phyloP scores from a whole-genome alignment of 2,329 filamentous ascomycete species.

The Mycosphaerella sp. region DNA sequence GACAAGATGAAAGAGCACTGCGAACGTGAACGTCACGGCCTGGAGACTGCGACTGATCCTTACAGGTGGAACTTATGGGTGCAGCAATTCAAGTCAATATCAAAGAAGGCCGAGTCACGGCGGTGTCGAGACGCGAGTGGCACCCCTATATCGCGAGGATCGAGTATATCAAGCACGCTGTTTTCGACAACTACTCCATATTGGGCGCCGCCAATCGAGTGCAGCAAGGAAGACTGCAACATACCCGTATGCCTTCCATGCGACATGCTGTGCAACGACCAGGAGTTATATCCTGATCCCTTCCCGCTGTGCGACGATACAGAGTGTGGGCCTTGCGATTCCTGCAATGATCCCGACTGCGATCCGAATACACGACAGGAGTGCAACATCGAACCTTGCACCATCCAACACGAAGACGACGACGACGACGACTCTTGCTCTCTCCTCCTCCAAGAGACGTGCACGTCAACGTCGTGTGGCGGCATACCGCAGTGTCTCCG shows the following conservation, averaged over 20 bases:
- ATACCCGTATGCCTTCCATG: conserved; percentile 24
- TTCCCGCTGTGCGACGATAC: conserved; percentile 17
- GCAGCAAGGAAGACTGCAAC: conserved; percentile 23
- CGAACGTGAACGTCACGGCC: conserved; percentile 22
- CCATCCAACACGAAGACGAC: conserved; percentile 1
- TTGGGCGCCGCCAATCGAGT: conserved; percentile 17
- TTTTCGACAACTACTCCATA: conserved; percentile 11
- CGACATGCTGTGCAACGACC: conserved; percentile 23
- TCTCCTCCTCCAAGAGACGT: conserved; percentile 9
- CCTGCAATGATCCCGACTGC: conserved; percentile 22
- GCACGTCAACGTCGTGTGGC: conserved; percentile 5
- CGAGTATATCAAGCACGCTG: conserved; percentile 15
- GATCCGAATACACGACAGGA: conserved; percentile 15
- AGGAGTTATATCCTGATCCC: conserved; percentile 13
- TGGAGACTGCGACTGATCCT: conserved; percentile 21
- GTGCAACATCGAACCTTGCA: conserved; percentile 10
- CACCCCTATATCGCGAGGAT: conserved; percentile 17
- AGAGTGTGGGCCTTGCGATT: conserved; percentile 20
- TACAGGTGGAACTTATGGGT: conserved; percentile 24
- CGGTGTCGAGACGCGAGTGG: conserved; percentile 14
- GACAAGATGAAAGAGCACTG: conserved; percentile 26
- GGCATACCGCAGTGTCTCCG: conserved; percentile 16
- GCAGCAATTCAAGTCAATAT: conserved; percentile 22
- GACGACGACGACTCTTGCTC: background rate
- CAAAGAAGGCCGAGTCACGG: conserved; percentile 18